Evolutionary conservation across 2,329 filamentous ascomycete species (phyloP).

Genomic region (Epichloe baconii): DNA sequence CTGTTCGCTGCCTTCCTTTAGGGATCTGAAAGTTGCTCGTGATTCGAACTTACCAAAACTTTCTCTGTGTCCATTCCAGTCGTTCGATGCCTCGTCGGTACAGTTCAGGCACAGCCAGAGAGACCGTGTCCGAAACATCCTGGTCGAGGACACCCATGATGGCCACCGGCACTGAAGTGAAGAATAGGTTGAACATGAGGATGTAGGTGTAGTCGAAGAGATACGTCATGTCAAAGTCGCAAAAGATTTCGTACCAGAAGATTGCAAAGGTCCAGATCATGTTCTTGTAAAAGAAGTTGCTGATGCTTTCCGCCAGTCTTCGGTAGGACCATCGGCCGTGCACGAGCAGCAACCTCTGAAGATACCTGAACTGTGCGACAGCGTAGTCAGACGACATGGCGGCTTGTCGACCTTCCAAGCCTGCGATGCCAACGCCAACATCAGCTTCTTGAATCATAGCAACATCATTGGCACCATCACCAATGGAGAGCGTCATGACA

Average conservation of each 20-base stretch:
- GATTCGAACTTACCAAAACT: conserved; percentile 67
- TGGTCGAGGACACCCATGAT: conserved; percentile 96
- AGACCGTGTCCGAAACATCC: conserved; percentile 89
- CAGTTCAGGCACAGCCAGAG: conserved; percentile 84
- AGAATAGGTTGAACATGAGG: conserved; percentile 88
- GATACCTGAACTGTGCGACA: conserved; percentile 84
- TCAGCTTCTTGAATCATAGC: conserved; percentile 97
- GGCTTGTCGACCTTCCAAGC: conserved; percentile 81
- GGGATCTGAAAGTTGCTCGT: neutral
- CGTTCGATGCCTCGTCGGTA: conserved; percentile 94
- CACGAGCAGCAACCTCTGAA: conserved; percentile 73
- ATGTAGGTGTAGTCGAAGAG: conserved; percentile 98
- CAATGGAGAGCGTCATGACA: conserved; percentile 89
- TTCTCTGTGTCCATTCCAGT: conserved; percentile 86
- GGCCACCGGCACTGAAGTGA: conserved; percentile 88
- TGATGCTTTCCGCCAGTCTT: conserved; percentile 80
- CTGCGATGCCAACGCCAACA: conserved; percentile 91
- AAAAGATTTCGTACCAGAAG: conserved; percentile 96
- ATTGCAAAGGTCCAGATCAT: conserved; percentile 94
- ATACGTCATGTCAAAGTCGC: conserved; percentile 92
- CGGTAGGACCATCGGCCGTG: conserved; percentile 96
- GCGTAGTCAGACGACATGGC: conserved; percentile 96
- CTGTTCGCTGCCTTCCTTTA: neutral
- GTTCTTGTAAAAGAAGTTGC: conserved; percentile 99
- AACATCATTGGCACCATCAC: conserved; percentile 90